These are phyloP conservation scores for Vararia minispora DNA, from an alignment of 768 basidiomycete species.

Conservation along the genomic window DNA sequence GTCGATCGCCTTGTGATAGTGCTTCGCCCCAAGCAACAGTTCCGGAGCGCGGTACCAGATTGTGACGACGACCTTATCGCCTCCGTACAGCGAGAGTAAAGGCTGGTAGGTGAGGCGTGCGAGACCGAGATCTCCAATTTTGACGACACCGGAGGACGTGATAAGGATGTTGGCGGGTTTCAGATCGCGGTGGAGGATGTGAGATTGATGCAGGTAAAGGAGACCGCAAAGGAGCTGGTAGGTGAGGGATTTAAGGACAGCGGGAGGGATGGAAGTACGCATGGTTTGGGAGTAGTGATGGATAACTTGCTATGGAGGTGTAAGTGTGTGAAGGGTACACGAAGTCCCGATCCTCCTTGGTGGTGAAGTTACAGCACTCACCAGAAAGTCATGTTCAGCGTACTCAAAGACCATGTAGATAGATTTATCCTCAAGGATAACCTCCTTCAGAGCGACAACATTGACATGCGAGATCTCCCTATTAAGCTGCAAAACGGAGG, in stretches of 20 bases:
- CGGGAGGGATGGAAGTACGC: conserved; percentile 58
- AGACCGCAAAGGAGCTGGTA: conserved; percentile 94
- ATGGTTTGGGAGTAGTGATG: conserved; percentile 93
- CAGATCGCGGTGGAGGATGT: conserved; percentile 94
- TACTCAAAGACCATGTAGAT: conserved; percentile 99
- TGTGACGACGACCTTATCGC: conserved; percentile 98
- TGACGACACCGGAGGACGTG: conserved; percentile 77
- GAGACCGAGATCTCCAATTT: conserved; percentile 96
- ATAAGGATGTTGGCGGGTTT: conserved; percentile 99
- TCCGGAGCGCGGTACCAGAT: conserved; percentile 99
- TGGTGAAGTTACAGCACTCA: conserved; percentile 25
- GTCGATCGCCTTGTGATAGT: conserved; percentile 95
- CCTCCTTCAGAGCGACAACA: conserved; percentile 82
- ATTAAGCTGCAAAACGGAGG: conserved; percentile 49
- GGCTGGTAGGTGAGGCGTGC: conserved; percentile 88
- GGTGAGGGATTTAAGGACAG: conserved; percentile 85
- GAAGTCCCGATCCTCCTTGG: neutral
- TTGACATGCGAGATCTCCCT: conserved; percentile 87
- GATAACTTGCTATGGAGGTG: conserved; percentile 75
- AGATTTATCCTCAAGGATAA: conserved; percentile 94
- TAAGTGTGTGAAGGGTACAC: neutral
- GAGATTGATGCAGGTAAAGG: conserved; percentile 87
- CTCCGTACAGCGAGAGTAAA: conserved; percentile 80
- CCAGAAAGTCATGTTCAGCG: conserved; percentile 96
- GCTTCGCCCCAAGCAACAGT: conserved; percentile 89